Conservation (phyloP, 1,284 basidiomycete genomes). For the Malassezia caprae region DNA sequence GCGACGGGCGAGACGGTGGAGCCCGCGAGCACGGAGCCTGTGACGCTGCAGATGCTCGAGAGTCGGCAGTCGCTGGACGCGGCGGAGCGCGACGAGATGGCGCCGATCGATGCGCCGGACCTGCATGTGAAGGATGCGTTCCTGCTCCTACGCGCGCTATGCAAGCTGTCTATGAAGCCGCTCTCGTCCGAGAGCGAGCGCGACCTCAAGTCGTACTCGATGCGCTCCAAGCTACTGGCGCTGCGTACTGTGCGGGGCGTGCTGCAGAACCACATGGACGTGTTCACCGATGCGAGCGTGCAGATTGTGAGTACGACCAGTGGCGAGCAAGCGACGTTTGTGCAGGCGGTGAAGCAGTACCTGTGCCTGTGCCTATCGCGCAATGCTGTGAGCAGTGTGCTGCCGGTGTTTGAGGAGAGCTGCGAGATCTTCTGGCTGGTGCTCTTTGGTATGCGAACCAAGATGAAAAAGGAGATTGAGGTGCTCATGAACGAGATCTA, state of each 20-base stretch:
- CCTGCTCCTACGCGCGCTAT: slow-evolving; percentile 44
- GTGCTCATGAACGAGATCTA: slow-evolving; percentile 97
- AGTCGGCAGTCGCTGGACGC: slow-evolving; percentile 42
- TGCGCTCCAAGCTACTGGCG: slow-evolving; percentile 46
- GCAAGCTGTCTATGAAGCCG: slow-evolving; percentile 48
- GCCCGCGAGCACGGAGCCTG: slow-evolving; percentile 9
- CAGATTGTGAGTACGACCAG: slow-evolving; percentile 43
- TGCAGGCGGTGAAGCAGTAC: slow-evolving; percentile 49
- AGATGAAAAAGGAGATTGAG: slow-evolving; percentile 99
- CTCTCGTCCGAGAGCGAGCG: slow-evolving; percentile 44
- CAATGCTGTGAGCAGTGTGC: slow-evolving; percentile 88
- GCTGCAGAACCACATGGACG: slow-evolving; percentile 37
- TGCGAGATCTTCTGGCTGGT: slow-evolving; percentile 99
- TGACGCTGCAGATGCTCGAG: slow-evolving; percentile 39
- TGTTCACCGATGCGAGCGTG: slow-evolving; percentile 42
- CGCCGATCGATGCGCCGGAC: slow-evolving; percentile 37
- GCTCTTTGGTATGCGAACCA: slow-evolving; percentile 80
- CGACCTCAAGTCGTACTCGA: slow-evolving; percentile 44
- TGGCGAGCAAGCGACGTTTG: slow-evolving; percentile 44
- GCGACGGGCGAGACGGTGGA: not conserved
- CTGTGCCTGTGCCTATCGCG: slow-evolving; percentile 82
- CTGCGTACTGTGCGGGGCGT: slow-evolving; percentile 44
- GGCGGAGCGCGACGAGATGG: slow-evolving; percentile 34
- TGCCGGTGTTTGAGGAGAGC: slow-evolving; percentile 92
- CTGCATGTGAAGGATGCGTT: slow-evolving; percentile 48